Conservation (phyloP, 345 rosid genomes). For the Erysimum cheiranthoides region DNA sequence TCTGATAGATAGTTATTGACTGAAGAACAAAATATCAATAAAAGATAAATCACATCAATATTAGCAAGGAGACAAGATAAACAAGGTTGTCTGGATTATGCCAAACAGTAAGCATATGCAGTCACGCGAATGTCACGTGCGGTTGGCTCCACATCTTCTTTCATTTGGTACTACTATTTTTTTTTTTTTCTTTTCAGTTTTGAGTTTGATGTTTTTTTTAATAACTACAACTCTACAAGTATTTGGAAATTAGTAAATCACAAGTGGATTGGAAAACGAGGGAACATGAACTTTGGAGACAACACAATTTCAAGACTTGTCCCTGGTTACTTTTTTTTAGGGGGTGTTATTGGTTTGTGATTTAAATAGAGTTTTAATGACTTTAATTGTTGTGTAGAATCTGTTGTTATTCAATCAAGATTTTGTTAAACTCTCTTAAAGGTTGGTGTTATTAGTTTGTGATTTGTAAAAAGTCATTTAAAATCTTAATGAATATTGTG, state of each 20-base stretch:
- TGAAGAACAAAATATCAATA: slow-evolving; percentile 1
- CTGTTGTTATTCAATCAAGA: too few species aligned
- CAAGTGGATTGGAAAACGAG: slow-evolving; percentile 27
- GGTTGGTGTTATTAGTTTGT: too few species aligned
- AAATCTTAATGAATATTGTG: too few species aligned
- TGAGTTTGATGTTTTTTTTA: not conserved
- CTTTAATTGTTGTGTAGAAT: too few species aligned
- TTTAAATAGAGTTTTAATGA: too few species aligned
- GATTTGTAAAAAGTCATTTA: too few species aligned
- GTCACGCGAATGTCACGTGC: slow-evolving; percentile 45
- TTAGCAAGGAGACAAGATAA: slow-evolving; percentile 36
- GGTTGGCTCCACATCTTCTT: slow-evolving; percentile 24
- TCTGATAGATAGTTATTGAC: not conserved
- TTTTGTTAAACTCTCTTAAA: too few species aligned
- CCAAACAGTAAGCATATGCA: slow-evolving; percentile 33
- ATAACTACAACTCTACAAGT: not conserved
- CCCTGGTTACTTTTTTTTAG: not conserved
- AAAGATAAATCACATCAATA: slow-evolving; percentile 1
- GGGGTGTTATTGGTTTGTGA: too few species aligned
- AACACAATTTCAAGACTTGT: slow-evolving; percentile 23
- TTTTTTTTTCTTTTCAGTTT: not conserved
- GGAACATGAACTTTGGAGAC: slow-evolving; percentile 41
- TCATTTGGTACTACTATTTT: not conserved
- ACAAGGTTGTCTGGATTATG: slow-evolving; percentile 45
- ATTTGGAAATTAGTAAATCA: not conserved